Evolutionary conservation across 2,329 filamentous ascomycete genomes (phyloP), one percentile per base, ranked within the genome.

Genomic region (Sclerotinia spermophila): DNA sequence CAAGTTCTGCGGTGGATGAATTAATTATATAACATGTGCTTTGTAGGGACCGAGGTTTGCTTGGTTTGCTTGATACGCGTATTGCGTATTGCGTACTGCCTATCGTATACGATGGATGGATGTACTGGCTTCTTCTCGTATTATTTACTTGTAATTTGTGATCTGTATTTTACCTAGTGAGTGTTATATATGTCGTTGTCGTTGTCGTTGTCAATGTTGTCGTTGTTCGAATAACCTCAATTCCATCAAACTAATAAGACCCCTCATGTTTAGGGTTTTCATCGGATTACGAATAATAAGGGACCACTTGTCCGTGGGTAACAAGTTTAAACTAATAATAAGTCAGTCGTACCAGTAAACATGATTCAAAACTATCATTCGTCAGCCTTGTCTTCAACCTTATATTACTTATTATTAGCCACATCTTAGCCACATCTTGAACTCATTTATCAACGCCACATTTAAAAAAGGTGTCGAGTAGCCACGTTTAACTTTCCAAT

Each of bases 401-500:
- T 17, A 24, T 40, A 30, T 8, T 5, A 24, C 6, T 6, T n/a
- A n/a, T n/a, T n/a, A n/a, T 15, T 2, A 53, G 45, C 53, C 40
- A 61, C 55, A 38, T n/a, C 13, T 15, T 2, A 53, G 45, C 53
- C 40, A 61, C 55, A 38, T n/a, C 13, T 15, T 0, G 19, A 24
- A 27, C 19, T 10, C 17, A 35, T 24, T 15, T 6, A 15, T n/a
- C 42, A 44, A 27, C 56, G 67, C 67, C 67, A 68, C 67, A 68
- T 40, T 30, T 1, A 40, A 60, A 40, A 30, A 42, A 27, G 21
- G n/a, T n/a, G n/a, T 48, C 27, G 21, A 62, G 33, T 38, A 64
- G 56, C 67, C 67, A 69, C 67, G 67, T 69, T 69, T 45, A 64
- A 24, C 67, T 69, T 68, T 68, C 21, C 21, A 68, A 60, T 42